These are phyloP conservation scores for Ogataea saltuana DNA, from an alignment of 805 yeast species.

Conservation along the genomic window DNA sequence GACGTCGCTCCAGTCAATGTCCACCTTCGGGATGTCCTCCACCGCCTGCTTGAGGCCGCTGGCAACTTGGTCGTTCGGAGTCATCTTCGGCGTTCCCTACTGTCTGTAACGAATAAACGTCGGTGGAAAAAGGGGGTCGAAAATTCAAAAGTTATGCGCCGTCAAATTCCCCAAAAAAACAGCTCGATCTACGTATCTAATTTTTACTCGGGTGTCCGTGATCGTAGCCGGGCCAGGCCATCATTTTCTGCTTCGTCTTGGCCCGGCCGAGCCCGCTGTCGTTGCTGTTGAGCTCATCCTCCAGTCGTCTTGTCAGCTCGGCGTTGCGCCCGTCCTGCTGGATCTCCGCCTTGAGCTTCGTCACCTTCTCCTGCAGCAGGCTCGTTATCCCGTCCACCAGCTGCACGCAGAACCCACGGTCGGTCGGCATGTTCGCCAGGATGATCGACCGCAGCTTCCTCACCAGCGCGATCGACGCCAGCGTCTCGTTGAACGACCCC, in stretches of 20 bases:
- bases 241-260: slow-evolving; percentile 33
- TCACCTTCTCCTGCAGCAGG: slow-evolving; percentile 32
- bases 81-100: neutral
- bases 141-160: neutral
- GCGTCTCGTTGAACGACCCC: slow-evolving; percentile 30
- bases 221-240: slow-evolving; percentile 69
- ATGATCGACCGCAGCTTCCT: slow-evolving; percentile 46
- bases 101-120: neutral
- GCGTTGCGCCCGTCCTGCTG: slow-evolving; percentile 8
- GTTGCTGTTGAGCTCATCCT: slow-evolving; percentile 24
- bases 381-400: slow-evolving; percentile 36
- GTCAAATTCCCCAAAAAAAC: neutral
- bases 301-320: slow-evolving; percentile 17
- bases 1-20: slow-evolving; percentile 32
- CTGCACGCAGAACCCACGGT: slow-evolving; percentile 48
- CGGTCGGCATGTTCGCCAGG: slow-evolving; percentile 50
- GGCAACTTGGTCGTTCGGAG: slow-evolving; percentile 1
- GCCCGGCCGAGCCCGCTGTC: slow-evolving; percentile 16
- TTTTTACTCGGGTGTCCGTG: slow-evolving; percentile 57
- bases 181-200: no score
- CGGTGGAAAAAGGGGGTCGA: neutral
- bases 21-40: slow-evolving; percentile 22
- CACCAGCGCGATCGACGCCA: slow-evolving; percentile 44
- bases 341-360: slow-evolving; percentile 25
- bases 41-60: slow-evolving; percentile 11